Conservation (phyloP, 208 protist genomes). For the Trypanosoma cruzi region DNA sequence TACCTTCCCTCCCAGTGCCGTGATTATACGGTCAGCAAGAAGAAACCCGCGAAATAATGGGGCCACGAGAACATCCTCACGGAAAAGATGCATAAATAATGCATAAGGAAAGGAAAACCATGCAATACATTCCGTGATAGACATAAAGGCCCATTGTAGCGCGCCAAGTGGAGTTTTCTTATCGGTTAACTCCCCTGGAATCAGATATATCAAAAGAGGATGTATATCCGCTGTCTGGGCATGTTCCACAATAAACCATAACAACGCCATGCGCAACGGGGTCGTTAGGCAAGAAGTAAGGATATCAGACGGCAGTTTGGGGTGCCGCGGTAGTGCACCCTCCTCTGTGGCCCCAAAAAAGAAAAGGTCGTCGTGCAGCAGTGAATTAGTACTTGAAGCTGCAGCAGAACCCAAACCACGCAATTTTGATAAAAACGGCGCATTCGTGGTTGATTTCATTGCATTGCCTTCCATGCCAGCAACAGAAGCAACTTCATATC, state of each 20-base stretch:
- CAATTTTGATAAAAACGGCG: background rate
- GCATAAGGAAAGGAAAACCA: conserved; percentile 94
- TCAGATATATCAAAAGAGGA: conserved; percentile 73
- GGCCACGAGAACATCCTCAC: conserved; percentile 97
- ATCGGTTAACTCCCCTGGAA: conserved; percentile 76
- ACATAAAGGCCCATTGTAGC: conserved; percentile 99
- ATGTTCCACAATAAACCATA: conserved; percentile 91
- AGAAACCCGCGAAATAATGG: conserved; percentile 98
- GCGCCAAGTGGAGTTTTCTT: conserved; percentile 96
- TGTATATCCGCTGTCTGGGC: conserved; percentile 58
- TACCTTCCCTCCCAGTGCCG: conserved; percentile 91
- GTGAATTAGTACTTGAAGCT: background rate
- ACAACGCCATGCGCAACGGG: conserved; percentile 95
- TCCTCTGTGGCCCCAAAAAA: conserved; percentile 81
- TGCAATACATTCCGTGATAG: conserved; percentile 98
- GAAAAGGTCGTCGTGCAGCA: conserved; percentile 66
- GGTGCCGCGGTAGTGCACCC: conserved; percentile 41
- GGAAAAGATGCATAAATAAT: conserved; percentile 85
- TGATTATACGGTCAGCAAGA: conserved; percentile 96
- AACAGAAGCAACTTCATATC: background rate
- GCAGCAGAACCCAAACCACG: conserved; percentile 9
- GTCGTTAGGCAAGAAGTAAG: conserved; percentile 99
- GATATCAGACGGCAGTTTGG: conserved; percentile 92
- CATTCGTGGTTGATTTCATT: background rate
- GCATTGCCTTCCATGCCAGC: background rate